These are phyloP conservation scores for Trichopus zeylanicus DNA, from an alignment of 116 monocot species.

Conservation along the genomic window DNA sequence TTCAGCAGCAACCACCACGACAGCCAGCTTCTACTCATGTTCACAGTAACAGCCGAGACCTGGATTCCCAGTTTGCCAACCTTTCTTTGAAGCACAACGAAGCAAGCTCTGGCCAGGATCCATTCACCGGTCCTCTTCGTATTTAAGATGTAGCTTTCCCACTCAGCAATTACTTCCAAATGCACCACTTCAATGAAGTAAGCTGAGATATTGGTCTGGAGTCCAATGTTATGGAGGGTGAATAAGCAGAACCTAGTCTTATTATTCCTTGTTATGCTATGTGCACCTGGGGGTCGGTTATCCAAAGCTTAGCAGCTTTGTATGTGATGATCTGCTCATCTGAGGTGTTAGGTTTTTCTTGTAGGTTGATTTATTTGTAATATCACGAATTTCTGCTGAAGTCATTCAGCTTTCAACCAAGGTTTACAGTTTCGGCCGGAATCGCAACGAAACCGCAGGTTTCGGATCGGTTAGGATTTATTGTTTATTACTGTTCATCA, in stretches of 20 bases:
- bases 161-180: background rate
- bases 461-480: no score
- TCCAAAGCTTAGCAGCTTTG: slow-evolving; percentile 26
- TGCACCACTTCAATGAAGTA: slow-evolving; percentile 11
- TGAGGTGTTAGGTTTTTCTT: slow-evolving; percentile 54
- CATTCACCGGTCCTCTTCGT: slow-evolving; percentile 25
- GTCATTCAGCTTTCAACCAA: no score
- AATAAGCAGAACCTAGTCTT: slow-evolving; percentile 17
- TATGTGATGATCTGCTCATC: slow-evolving; percentile 42
- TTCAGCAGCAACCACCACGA: slow-evolving; percentile 48
- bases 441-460: no score
- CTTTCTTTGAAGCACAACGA: slow-evolving; percentile 75
- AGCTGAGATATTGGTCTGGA: slow-evolving; percentile 5
- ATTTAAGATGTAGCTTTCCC: slow-evolving; percentile 17
- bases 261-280: slow-evolving; percentile 16
- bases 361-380: background rate
- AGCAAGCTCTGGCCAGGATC: slow-evolving; percentile 35
- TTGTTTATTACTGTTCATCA: no score
- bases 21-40: slow-evolving; percentile 19
- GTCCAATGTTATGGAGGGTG: slow-evolving; percentile 8
- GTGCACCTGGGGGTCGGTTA: slow-evolving; percentile 59
- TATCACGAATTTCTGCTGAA: background rate
- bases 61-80: slow-evolving; percentile 50
- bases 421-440: no score
- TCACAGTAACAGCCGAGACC: slow-evolving; percentile 67